Percentiles rank a stretch among this genome's conserved stretches.
phyloP scores from a whole-genome alignment of 169 alveolate species.

The Sarcocystis neurona region DNA sequence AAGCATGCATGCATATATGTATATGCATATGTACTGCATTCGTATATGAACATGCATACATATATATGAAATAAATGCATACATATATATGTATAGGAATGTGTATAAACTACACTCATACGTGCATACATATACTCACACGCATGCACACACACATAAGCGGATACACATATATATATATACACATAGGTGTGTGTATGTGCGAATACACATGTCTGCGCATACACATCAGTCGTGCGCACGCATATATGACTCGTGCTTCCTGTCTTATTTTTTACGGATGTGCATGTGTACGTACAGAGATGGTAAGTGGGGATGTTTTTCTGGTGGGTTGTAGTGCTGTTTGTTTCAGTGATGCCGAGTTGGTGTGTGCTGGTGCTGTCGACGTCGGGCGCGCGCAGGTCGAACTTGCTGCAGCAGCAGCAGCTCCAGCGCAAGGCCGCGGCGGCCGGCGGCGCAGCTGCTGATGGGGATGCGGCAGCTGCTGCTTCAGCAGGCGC shows the following conservation, averaged over 20 bases:
- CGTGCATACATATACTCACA: no score
- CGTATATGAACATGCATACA: no score
- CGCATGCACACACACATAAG: not conserved
- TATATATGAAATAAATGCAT: no score
- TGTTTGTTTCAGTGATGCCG: not conserved
- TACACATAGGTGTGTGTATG: not conserved
- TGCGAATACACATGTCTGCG: no score
- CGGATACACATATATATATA: not conserved
- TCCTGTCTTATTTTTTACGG: not conserved
- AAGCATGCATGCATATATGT: not conserved
- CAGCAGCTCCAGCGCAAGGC: not conserved
- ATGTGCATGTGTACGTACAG: not conserved
- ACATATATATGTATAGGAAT: not conserved
- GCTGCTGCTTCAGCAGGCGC: conserved; percentile 58
- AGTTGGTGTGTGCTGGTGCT: not conserved
- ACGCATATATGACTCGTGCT: not conserved
- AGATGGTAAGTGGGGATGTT: not conserved
- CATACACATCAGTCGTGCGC: not conserved
- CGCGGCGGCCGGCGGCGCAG: not conserved
- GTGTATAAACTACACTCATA: no score
- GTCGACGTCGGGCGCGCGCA: not conserved
- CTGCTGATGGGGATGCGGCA: conserved; percentile 50
- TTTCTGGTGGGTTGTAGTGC: no score
- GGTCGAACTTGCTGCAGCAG: conserved; percentile 19
- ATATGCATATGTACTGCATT: no score